Evolutionary conservation across 305 asterid species (phyloP), one percentile per base, ranked within the genome.

Genomic region (Fraxinus greggii): DNA sequence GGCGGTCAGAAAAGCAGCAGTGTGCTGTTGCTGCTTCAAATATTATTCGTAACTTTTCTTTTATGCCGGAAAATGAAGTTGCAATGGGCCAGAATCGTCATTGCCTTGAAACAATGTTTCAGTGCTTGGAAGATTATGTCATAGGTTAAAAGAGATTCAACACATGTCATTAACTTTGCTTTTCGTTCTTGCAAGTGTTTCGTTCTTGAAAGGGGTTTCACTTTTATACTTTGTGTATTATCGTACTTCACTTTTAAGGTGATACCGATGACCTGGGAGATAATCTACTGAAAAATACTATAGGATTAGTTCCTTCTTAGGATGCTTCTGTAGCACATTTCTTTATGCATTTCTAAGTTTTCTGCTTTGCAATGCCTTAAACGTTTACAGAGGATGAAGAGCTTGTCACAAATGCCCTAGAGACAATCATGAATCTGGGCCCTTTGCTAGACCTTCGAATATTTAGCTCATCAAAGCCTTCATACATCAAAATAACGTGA

Each of bases 21-120:
- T 92, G 93, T 88, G 98, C 99, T 82, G 97, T 92, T 73, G 97
- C 95, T 87, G 99, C 97, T 84, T 96, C 99, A 45, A 96, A 96
- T 81, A 88, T 93, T 81, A 82, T 95, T 42, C 90, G 99, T 69
- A 95, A 95, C 92, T 94, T 95, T 70, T 95, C 99, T 42, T 95
- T 96, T 83, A 96, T 96, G 99, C 91, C 99, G 51, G 98, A 96
- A 81, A 96, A 96, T 85, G 99, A 94, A 88, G 90, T 91, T 79
- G 93, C 95, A 0, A 94, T 96, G 99, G 97, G 97, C 59, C 99
- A 92, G 89, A 90, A 87, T 86, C 97, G 99, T 45, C 98, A 94
- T 83, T 94, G 98, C 80, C 89, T 96, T 72, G 99, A 96, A 86
- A 96, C 98, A 3, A 84, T 94, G 88, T 93, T 96, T 86, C 98